Evolutionary conservation across 2,329 filamentous ascomycete species (phyloP).

Genomic region (Colletotrichum abscissum): DNA sequence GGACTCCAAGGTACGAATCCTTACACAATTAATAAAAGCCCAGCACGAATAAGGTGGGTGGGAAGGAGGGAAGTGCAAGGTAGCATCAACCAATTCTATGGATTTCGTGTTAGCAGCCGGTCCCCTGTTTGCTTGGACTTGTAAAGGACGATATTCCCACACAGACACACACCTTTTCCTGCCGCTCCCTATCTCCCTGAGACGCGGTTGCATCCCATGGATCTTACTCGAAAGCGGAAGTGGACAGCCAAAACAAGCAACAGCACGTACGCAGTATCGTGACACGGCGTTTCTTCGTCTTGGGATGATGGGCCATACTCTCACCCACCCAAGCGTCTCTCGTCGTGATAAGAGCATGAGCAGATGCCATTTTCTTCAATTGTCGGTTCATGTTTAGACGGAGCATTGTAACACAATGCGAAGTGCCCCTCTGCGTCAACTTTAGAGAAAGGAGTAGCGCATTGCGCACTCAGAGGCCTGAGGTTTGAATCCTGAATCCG

Average conservation of each 20-base stretch:
- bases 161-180: neutral
- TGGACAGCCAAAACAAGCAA: constrained; percentile 14
- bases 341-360: neutral
- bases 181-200: constrained; percentile 18
- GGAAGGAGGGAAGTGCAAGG: neutral
- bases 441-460: constrained; percentile 2
- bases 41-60: neutral
- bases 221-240: neutral
- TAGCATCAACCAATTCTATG: constrained; percentile 9
- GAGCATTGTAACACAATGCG: neutral
- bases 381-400: neutral
- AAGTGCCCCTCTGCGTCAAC: neutral
- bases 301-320: too few relatives aligned
- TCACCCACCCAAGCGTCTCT: neutral
- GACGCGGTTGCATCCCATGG: constrained; percentile 11
- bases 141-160: constrained; percentile 18
- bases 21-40: too few relatives aligned
- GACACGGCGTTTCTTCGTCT: neutral
- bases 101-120: neutral
- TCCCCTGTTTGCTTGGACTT: constrained; percentile 27
- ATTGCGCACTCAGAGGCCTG: constrained; percentile 22
- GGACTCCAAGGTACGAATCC: too few relatives aligned
- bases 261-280: neutral
- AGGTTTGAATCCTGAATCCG: constrained; percentile 17
- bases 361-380: neutral